Conservation (phyloP, 495 filamentous ascomycete genomes). For the Cercophora newfieldiana region DNA sequence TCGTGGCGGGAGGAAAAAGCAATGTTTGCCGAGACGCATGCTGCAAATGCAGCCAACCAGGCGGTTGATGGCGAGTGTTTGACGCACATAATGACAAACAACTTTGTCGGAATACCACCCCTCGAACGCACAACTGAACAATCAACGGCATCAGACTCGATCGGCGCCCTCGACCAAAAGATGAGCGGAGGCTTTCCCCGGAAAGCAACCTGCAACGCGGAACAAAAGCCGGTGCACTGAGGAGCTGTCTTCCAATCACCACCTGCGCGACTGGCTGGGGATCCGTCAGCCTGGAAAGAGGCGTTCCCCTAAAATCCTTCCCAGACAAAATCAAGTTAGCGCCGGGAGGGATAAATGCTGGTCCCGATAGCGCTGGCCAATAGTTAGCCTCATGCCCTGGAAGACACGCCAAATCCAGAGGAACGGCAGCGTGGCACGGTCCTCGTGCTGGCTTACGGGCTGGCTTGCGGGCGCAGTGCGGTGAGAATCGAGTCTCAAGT, state of each 20-base stretch:
- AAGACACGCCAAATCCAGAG: constrained; percentile 18
- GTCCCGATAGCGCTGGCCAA: constrained; percentile 11
- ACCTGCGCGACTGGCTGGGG: constrained; percentile 11
- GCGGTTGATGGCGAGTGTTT: not conserved
- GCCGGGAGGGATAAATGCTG: constrained; percentile 25
- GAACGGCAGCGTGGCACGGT: constrained; percentile 19
- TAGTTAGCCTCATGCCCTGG: not conserved
- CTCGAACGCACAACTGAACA: not conserved
- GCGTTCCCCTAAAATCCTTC: not conserved
- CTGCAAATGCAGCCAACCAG: not conserved
- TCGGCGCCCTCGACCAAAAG: not conserved
- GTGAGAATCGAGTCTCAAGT: constrained; percentile 19
- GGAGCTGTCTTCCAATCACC: not conserved
- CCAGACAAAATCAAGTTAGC: constrained; percentile 13
- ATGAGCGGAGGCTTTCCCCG: not conserved
- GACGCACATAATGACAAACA: constrained; percentile 3
- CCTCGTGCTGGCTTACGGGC: constrained; percentile 4
- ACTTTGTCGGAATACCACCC: not conserved
- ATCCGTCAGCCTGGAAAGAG: constrained; percentile 26
- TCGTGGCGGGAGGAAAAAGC: too few relatives aligned
- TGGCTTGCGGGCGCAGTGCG: constrained; percentile 4
- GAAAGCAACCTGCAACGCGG: not conserved
- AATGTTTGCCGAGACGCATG: not conserved
- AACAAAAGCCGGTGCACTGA: not conserved
- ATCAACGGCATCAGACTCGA: not conserved